Conservation (phyloP, 306 rosid genomes). For the Chamaecrista fasciculata region DNA sequence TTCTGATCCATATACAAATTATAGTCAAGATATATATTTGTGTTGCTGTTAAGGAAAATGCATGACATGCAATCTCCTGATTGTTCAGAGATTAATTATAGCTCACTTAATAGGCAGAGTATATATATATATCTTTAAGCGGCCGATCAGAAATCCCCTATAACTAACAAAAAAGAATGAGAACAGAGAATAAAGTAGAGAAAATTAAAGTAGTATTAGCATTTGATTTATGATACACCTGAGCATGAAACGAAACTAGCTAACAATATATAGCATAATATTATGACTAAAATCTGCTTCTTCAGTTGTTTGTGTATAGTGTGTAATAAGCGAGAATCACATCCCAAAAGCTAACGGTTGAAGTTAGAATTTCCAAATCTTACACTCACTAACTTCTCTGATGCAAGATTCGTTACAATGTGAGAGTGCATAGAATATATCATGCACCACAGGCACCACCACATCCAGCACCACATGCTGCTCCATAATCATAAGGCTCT, state of each 20-base stretch:
- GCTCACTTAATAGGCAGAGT: too few species aligned
- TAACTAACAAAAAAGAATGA: not conserved
- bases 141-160: not conserved
- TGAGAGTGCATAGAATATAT: too few species aligned
- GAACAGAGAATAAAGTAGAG: not conserved
- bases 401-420: too few species aligned
- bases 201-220: not conserved
- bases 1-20: too few species aligned
- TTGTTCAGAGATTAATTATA: too few species aligned
- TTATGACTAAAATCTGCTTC: not conserved
- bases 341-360: too few species aligned
- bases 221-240: not conserved
- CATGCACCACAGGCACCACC: slow-evolving; percentile 18
- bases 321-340: too few species aligned
- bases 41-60: not conserved
- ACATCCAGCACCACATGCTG: not conserved
- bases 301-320: not conserved
- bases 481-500: slow-evolving; percentile 17
- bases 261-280: too few species aligned
- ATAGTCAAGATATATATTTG: too few species aligned
- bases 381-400: too few species aligned
- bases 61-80: not conserved
- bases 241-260: not conserved
- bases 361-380: too few species aligned
- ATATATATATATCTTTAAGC: not conserved